A percentile compares a stretch with the other conserved stretches of the same genome.
phyloP scores from a whole-genome alignment of 2,329 filamentous ascomycete species.

The Aspergillus aculeatus region DNA sequence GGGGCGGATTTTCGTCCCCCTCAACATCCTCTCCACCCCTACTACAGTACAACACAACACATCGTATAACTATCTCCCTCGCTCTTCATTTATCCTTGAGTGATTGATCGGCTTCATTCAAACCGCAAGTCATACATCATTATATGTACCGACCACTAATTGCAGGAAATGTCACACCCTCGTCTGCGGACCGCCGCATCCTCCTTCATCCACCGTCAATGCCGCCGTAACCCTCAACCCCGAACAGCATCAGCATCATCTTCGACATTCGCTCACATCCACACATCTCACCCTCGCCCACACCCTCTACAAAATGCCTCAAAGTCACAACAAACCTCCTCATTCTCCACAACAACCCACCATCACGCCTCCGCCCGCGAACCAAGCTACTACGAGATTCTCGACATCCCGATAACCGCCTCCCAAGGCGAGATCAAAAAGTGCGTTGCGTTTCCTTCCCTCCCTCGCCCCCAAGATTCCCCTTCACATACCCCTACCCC shows the following conservation, averaged over 20 bases:
- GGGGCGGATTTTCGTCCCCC: conserved; percentile 12
- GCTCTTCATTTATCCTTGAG: background rate
- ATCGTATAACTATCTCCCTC: background rate
- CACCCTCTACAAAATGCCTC: too few species aligned
- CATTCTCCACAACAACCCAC: conserved; percentile 48
- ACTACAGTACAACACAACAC: background rate
- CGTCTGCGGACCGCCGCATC: conserved; percentile 19
- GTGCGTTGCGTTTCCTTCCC: conserved; percentile 42
- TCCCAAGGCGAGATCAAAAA: conserved; percentile 80
- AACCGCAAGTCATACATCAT: background rate
- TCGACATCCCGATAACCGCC: conserved; percentile 70
- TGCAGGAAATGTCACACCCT: conserved; percentile 16
- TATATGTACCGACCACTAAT: background rate
- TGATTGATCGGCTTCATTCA: background rate
- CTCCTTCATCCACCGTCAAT: background rate
- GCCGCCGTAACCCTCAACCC: background rate
- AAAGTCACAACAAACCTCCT: background rate
- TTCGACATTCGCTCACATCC: background rate
- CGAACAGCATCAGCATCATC: background rate
- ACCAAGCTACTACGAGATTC: conserved; percentile 75
- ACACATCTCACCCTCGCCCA: background rate
- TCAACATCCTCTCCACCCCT: background rate
- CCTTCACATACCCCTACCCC: background rate
- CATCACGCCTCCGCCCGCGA: conserved; percentile 28
- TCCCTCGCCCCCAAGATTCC: background rate